Conservation (phyloP, 2,329 filamentous ascomycete genomes). For the Alternaria brassicae region DNA sequence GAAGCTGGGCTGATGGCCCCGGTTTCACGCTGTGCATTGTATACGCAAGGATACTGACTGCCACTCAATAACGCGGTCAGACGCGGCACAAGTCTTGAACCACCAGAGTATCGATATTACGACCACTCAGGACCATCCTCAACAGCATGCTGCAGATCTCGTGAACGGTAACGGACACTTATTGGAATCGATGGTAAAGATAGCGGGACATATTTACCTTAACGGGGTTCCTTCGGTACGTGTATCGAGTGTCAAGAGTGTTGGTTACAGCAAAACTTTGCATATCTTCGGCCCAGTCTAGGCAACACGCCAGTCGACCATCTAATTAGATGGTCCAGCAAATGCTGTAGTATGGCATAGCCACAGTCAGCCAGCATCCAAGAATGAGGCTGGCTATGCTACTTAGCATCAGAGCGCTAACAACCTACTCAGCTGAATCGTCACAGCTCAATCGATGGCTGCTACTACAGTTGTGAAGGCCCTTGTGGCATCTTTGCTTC, state of each 20-base stretch:
- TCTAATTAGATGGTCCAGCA: constrained; percentile 14
- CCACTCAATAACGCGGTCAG: background rate
- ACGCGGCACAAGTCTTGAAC: background rate
- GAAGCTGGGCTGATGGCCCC: background rate
- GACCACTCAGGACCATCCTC: background rate
- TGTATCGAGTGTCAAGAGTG: background rate
- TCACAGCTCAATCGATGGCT: constrained; percentile 26
- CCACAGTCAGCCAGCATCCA: background rate
- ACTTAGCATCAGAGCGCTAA: constrained; percentile 5
- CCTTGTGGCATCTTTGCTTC: constrained; percentile 32
- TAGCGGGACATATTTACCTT: constrained; percentile 1
- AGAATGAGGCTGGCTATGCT: background rate
- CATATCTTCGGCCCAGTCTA: background rate
- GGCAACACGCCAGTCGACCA: background rate
- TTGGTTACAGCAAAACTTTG: background rate
- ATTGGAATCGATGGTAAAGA: background rate
- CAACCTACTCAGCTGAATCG: background rate
- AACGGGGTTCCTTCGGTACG: background rate
- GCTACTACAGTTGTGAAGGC: constrained; percentile 27
- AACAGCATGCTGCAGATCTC: background rate
- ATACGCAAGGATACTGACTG: background rate
- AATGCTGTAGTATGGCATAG: constrained; percentile 3
- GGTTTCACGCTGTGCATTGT: background rate
- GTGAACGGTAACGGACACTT: background rate
- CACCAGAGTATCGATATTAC: background rate